Evolutionary conservation across 192 early-diverging fungal genomes (phyloP).

Genomic region (Umbelopsis vinacea): DNA sequence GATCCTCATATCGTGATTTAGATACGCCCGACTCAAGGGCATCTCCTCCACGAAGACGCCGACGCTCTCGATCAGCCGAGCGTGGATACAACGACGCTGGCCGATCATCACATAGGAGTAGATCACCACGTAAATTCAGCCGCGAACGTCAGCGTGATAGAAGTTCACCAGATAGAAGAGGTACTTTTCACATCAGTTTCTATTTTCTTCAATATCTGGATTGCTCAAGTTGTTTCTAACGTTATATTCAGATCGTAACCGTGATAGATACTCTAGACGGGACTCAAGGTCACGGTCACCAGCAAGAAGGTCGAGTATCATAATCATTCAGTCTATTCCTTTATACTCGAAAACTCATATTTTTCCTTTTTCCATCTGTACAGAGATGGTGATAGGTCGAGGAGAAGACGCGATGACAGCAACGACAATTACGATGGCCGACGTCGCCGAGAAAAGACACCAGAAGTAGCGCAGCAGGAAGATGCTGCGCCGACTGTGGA

Average conservation of each 20-base stretch:
- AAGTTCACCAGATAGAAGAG: constrained; percentile 10
- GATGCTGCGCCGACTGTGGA: constrained; percentile 1
- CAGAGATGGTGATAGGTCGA: constrained; percentile 6
- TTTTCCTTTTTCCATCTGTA: neutral
- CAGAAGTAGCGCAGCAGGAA: constrained; percentile 1
- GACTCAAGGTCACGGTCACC: constrained; percentile 26
- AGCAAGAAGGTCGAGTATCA: neutral
- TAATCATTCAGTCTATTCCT: neutral
- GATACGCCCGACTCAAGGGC: constrained; percentile 4
- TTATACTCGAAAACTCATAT: neutral
- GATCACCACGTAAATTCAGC: neutral
- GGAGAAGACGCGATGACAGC: constrained; percentile 13
- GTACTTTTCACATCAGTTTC: neutral
- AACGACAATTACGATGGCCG: neutral
- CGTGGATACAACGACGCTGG: neutral
- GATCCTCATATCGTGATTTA: constrained; percentile 20
- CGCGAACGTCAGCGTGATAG: constrained; percentile 24
- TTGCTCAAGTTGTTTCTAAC: neutral
- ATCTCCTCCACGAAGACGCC: neutral
- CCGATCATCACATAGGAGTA: constrained; percentile 14
- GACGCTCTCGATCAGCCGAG: constrained; percentile 15
- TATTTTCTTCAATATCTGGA: neutral
- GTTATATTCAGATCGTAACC: constrained; percentile 9
- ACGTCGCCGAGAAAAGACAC: constrained; percentile 6
- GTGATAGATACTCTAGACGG: constrained; percentile 22